Percentiles rank a stretch among this genome's conserved stretches.
phyloP scores from a whole-genome alignment of 192 early-diverging fungal genomes.

The Diversispora epigaea region DNA sequence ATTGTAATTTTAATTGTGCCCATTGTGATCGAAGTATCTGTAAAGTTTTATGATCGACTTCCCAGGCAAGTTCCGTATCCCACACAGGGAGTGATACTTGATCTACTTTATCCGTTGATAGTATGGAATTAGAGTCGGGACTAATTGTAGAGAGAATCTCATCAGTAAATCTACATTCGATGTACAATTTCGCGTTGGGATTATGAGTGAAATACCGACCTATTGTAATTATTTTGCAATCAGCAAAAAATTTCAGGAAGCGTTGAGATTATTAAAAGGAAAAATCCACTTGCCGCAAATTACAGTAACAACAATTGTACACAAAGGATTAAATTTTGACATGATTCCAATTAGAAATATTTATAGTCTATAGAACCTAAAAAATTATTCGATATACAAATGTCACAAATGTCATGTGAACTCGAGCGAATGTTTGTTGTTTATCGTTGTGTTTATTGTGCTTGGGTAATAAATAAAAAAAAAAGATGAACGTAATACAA shows the following conservation, averaged over 20 bases:
- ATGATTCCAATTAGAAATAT: background rate
- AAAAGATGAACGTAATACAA: too few species aligned
- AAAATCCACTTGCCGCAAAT: conserved; percentile 35
- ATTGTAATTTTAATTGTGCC: conserved; percentile 46
- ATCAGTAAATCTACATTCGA: conserved; percentile 50
- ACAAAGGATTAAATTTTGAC: conserved; percentile 38
- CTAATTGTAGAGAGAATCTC: conserved; percentile 46
- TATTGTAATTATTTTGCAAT: conserved; percentile 8
- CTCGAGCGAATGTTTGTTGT: too few species aligned
- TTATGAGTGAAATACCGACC: conserved; percentile 46
- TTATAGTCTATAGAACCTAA: too few species aligned
- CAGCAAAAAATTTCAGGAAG: background rate
- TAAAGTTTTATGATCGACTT: conserved; percentile 46
- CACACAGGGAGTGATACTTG: conserved; percentile 46
- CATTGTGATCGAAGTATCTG: conserved; percentile 42
- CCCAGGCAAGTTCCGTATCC: conserved; percentile 51
- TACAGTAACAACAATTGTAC: conserved; percentile 44
- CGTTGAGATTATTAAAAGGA: background rate
- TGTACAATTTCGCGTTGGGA: conserved; percentile 40
- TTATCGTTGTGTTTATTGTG: too few species aligned
- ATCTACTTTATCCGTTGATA: conserved; percentile 46
- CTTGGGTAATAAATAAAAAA: too few species aligned
- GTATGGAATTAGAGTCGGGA: conserved; percentile 42
- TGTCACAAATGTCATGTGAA: too few species aligned
- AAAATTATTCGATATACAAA: too few species aligned